A percentile compares a stretch with the other conserved stretches of the same genome.
phyloP scores from a whole-genome alignment of 345 rosid species.

The Melaleuca alternifolia region DNA sequence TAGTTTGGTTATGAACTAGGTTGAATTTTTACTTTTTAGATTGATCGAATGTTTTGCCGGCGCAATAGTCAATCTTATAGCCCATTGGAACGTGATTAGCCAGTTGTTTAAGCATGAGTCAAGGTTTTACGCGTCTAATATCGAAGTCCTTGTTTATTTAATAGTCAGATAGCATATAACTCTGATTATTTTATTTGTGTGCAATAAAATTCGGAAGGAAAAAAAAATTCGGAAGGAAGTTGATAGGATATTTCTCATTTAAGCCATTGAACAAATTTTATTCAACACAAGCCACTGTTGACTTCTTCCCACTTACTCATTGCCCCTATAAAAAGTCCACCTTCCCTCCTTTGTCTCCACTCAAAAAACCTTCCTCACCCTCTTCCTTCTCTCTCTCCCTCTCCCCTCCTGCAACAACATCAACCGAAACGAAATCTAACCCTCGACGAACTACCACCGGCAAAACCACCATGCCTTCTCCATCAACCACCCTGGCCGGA shows the following conservation, averaged over 20 bases:
- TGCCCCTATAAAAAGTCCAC: background rate
- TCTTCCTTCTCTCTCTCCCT: background rate
- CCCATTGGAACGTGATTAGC: background rate
- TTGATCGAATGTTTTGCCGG: background rate
- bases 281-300: background rate
- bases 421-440: background rate
- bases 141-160: no score
- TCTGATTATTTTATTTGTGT: background rate
- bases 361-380: background rate
- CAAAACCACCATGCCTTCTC: background rate
- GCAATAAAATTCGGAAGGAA: background rate
- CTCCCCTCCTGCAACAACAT: background rate
- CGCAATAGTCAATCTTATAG: background rate
- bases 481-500: constrained; percentile 1
- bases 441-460: background rate
- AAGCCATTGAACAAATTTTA: fast-evolving
- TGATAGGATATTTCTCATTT: background rate
- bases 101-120: background rate
- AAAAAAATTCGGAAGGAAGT: background rate
- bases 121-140: background rate
- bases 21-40: background rate
- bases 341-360: background rate
- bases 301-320: background rate
- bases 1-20: background rate
- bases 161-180: background rate